These are phyloP conservation scores for Urostyla sp. DNA, from an alignment of 73 alveolate species.

Conservation along the genomic window DNA sequence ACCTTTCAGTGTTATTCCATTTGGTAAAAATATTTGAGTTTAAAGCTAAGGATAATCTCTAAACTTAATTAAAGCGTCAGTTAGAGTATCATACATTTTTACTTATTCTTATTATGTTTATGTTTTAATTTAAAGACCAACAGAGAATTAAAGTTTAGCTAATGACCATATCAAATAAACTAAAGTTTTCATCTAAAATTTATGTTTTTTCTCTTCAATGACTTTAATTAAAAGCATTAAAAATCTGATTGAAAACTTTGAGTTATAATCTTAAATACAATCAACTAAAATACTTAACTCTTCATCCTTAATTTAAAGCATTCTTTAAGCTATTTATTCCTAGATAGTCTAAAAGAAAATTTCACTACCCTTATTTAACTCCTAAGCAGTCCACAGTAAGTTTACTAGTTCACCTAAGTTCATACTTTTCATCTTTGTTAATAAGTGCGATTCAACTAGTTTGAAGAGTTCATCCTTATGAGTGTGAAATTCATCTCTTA, in stretches of 20 bases:
- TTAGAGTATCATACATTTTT: background rate
- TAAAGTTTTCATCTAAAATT: conserved; percentile 20
- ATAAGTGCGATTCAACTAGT: conserved; percentile 9
- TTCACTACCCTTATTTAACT: conserved; percentile 12
- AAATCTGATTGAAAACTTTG: conserved; percentile 22
- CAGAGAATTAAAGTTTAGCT: background rate
- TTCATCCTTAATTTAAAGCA: conserved; percentile 31
- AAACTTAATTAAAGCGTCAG: background rate
- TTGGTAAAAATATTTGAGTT: background rate
- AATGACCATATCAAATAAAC: conserved; percentile 20
- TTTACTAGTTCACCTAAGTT: conserved; percentile 15
- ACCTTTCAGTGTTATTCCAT: background rate
- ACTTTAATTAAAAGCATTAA: conserved; percentile 8
- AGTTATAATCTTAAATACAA: conserved; percentile 29
- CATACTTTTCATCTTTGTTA: conserved; percentile 21
- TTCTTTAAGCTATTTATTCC: conserved; percentile 16
- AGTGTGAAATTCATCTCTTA: too few species aligned
- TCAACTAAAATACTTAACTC: conserved; percentile 20
- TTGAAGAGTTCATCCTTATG: conserved; percentile 27
- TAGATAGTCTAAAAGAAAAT: conserved; percentile 13
- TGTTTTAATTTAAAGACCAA: too few species aligned
- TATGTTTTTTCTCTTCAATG: conserved; percentile 23
- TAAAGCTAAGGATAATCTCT: conserved; percentile 13
- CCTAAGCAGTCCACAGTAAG: conserved; percentile 47
- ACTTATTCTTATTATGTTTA: too few species aligned